phyloP scores from a whole-genome alignment of 2,329 filamentous ascomycete species.

The Lasiodiplodia hormozganensis region DNA sequence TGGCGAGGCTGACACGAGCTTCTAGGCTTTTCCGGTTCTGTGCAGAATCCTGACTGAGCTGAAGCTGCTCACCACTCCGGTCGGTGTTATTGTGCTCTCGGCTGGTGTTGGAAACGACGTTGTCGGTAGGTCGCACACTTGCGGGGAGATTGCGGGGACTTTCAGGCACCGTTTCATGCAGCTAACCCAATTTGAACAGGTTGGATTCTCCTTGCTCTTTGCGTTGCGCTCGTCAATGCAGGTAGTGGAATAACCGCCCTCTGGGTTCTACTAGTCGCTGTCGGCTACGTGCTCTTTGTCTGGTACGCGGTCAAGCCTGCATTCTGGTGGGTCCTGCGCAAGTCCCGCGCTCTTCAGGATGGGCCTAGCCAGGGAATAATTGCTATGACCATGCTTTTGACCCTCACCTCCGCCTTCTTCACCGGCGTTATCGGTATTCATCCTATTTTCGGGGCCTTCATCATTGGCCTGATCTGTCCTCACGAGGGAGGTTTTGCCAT shows the following conservation, averaged over 20 bases:
- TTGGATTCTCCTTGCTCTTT: conserved; percentile 92
- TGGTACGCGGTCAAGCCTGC: conserved; percentile 73
- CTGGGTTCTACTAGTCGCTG: conserved; percentile 78
- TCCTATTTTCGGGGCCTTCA: conserved; percentile 91
- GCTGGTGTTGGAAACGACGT: conserved; percentile 95
- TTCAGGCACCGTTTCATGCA: neutral
- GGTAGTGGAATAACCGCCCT: conserved; percentile 81
- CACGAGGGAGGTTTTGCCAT: conserved; percentile 91
- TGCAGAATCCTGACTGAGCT: conserved; percentile 93
- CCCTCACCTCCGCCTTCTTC: conserved; percentile 82
- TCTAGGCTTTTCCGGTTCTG: conserved; percentile 79
- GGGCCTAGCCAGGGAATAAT: conserved; percentile 88
- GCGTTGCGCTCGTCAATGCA: conserved; percentile 91
- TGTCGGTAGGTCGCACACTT: conserved; percentile 55
- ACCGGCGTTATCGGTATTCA: conserved; percentile 91
- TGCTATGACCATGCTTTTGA: conserved; percentile 79
- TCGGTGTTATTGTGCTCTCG: conserved; percentile 87
- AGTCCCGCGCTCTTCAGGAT: conserved; percentile 80
- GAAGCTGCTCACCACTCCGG: conserved; percentile 80
- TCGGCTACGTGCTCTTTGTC: conserved; percentile 79
- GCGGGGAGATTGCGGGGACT: neutral
- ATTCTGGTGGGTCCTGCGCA: conserved; percentile 76
- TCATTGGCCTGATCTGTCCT: conserved; percentile 87
- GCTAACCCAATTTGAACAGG: conserved; percentile 44
- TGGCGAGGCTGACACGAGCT: conserved; percentile 30